Evolutionary conservation across 208 protist genomes (phyloP), one percentile per base, ranked within the genome.

Genomic region (Angomonas deanei): DNA sequence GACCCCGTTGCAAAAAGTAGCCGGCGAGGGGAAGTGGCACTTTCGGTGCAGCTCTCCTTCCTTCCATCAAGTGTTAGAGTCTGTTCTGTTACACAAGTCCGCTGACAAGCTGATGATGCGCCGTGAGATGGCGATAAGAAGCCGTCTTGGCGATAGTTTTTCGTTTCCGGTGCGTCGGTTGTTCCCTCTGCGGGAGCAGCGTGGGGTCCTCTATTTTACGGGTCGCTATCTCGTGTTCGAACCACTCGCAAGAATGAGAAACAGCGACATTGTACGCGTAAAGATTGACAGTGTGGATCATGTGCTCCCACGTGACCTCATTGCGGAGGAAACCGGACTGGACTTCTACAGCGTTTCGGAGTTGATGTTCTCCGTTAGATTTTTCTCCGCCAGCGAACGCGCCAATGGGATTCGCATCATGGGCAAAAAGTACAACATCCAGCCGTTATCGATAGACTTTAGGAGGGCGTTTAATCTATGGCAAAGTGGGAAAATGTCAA

Each of bases 101-200:
- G 42, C 49, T 4, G 70, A 70, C 0, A 66, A 70, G 3, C 21
- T 70, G 1, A 26, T 68, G 23, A 56, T 63, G 17, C 64, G 65
- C 0, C 52, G 64, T 0, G 70, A 76, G 32, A 27, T 56, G 15
- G 46, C 52, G 1, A 38, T 74, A 39, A 59, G 54, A 30, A 21
- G 31, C 24, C 23, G 23, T 36, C 42, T 26, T 27, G 15, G 52
- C 10, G 27, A 36, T 13, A 19, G 26, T 10, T 58, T 71, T 13
- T 73, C 56, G 54, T 85, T 85, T 58, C 61, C 66, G 6, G 71
- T 53, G 15, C 61, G 61, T 17, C 78, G 78, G 11, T 52, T 78
- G 26, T 46, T 79, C 11, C 78, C 78, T 0, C 69, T 85, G 47
- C 78, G 78, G 0, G 72, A 82, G 59, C 75, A 85, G 62, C 63